Percentiles rank a stretch among this genome's conserved stretches.
Evolutionary conservation across 2,329 filamentous ascomycete species (phyloP).

Genomic region (Graphium sp.): DNA sequence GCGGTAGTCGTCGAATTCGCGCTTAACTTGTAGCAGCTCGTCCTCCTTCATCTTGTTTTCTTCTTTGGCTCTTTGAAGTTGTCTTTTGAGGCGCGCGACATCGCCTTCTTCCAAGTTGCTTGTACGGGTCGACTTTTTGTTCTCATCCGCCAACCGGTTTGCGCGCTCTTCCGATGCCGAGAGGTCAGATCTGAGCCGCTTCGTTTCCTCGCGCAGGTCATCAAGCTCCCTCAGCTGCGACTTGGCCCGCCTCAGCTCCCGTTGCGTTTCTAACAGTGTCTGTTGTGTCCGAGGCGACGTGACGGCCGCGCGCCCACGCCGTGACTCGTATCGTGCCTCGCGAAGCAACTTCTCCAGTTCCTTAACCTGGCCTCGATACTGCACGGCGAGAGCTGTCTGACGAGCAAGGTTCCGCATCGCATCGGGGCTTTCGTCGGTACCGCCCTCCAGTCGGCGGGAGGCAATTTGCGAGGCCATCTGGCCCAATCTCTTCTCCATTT

Average conservation of each 20-base stretch:
- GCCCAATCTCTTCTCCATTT: conserved; percentile 45
- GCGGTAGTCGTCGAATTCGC: conserved; percentile 35
- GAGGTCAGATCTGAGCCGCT: conserved; percentile 31
- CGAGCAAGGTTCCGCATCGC: conserved; percentile 35
- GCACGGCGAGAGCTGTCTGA: conserved; percentile 37
- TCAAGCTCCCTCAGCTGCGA: conserved; percentile 34
- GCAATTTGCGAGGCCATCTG: conserved; percentile 42
- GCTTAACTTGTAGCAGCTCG: conserved; percentile 28
- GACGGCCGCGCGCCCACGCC: conserved; percentile 17
- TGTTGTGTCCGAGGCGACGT: conserved; percentile 32
- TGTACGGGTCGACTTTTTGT: conserved; percentile 7
- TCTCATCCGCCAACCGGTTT: conserved; percentile 18
- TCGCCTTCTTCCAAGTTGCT: conserved; percentile 7
- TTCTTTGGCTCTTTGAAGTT: conserved; percentile 24
- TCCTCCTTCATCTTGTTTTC: conserved; percentile 28
- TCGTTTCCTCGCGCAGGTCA: conserved; percentile 33
- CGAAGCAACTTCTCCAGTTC: conserved; percentile 34
- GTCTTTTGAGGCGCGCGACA: conserved; percentile 6
- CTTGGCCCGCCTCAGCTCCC: conserved; percentile 35
- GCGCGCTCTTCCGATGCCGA: conserved; percentile 26
- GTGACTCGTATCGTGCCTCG: conserved; percentile 14
- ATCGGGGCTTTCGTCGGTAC: conserved; percentile 25
- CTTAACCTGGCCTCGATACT: conserved; percentile 42
- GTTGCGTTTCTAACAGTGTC: conserved; percentile 32
- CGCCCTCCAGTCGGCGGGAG: conserved; percentile 16